phyloP scores from a whole-genome alignment of 345 rosid genomes.

The Garcia nutans region DNA sequence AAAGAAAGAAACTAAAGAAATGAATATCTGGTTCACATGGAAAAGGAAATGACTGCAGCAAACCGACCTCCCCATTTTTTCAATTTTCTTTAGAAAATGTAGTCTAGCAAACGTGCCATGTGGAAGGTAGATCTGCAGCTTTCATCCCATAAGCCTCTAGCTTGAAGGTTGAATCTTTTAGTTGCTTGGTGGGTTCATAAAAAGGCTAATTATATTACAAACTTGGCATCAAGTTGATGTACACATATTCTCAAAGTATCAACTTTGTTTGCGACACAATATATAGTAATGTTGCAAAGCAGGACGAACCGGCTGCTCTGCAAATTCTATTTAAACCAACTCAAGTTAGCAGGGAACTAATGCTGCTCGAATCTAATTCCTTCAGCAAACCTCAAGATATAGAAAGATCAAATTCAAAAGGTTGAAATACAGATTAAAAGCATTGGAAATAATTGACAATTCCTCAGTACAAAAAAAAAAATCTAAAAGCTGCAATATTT shows the following conservation, averaged over 20 bases:
- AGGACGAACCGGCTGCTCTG: constrained; percentile 82
- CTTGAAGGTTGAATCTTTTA: constrained; percentile 85
- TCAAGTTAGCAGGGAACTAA: neutral
- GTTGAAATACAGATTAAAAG: too few relatives aligned
- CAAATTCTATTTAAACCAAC: constrained; percentile 10
- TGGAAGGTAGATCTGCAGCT: constrained; percentile 60
- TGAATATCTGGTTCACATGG: too few relatives aligned
- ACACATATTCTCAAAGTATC: constrained; percentile 79
- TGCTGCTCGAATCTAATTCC: too few relatives aligned
- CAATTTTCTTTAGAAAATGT: constrained; percentile 68
- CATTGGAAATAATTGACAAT: too few relatives aligned
- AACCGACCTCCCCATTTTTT: constrained; percentile 79
- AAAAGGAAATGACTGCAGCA: constrained; percentile 23
- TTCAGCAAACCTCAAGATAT: neutral
- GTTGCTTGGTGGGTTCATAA: constrained; percentile 86
- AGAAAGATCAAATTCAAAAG: too few relatives aligned
- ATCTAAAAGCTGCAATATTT: too few relatives aligned
- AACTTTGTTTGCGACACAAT: constrained; percentile 13
- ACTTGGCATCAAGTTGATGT: constrained; percentile 77
- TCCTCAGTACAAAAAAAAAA: too few relatives aligned
- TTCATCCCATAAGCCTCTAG: constrained; percentile 83
- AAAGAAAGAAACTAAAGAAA: too few relatives aligned
- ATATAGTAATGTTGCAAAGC: constrained; percentile 75
- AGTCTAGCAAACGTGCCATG: constrained; percentile 33
- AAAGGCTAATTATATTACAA: constrained; percentile 63